These are phyloP conservation scores for Xylaria digitata DNA, from an alignment of 2,329 filamentous ascomycete species.

Conservation along the genomic window DNA sequence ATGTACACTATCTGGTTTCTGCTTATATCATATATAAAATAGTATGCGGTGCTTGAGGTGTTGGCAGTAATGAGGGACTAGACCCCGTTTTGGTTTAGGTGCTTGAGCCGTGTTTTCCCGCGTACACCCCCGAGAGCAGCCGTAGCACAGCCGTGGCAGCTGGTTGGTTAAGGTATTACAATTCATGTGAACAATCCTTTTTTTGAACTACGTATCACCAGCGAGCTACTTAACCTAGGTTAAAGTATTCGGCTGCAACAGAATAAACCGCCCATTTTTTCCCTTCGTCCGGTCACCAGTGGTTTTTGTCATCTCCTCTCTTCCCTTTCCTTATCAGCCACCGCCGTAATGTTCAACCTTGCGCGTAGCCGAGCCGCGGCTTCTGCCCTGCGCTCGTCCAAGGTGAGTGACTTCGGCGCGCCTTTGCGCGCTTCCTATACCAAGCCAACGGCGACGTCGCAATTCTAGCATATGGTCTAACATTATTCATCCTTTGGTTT, in stretches of 20 bases:
- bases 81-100: no score
- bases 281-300: constrained; percentile 17
- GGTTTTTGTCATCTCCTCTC: constrained; percentile 4
- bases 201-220: constrained; percentile 21
- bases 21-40: no score
- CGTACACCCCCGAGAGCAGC: not conserved
- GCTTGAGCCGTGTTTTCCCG: constrained; percentile 7
- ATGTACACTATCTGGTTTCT: no score
- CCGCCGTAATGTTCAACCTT: constrained; percentile 82
- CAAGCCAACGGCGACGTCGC: not conserved
- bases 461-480: constrained; percentile 23
- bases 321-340: constrained; percentile 16
- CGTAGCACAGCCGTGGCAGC: constrained; percentile 14
- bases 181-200: constrained; percentile 41
- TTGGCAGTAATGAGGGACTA: no score
- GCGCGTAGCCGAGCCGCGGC: constrained; percentile 84
- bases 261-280: constrained; percentile 16
- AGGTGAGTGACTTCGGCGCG: constrained; percentile 69
- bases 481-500: not conserved
- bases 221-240: not conserved
- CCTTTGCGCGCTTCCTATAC: constrained; percentile 9
- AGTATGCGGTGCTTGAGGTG: no score
- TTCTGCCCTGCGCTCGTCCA: constrained; percentile 80
- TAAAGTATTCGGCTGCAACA: constrained; percentile 19
- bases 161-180: not conserved